A percentile compares a stretch with the other conserved stretches of the same genome.
phyloP scores from a whole-genome alignment of 495 filamentous ascomycete species.

The Glonium stellatum region DNA sequence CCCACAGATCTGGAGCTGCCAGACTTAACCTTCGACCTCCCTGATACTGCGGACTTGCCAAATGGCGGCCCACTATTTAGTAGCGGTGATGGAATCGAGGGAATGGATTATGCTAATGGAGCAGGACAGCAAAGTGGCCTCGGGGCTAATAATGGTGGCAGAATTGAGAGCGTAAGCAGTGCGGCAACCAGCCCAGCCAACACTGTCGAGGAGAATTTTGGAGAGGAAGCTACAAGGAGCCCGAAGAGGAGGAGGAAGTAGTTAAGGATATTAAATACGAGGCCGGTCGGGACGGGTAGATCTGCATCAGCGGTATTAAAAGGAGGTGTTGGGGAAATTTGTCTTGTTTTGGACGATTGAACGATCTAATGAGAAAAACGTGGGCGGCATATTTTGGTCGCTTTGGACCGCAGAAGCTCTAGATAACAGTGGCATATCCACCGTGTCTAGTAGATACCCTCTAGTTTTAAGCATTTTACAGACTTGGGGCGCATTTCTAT shows the following conservation, averaged over 20 bases:
- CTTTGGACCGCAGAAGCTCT: background rate
- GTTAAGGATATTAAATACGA: background rate
- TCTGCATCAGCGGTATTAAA: background rate
- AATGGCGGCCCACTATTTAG: background rate
- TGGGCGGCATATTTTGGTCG: conserved; percentile 2
- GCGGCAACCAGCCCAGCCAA: conserved; percentile 1
- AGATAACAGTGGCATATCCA: background rate
- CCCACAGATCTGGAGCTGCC: background rate
- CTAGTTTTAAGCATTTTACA: background rate
- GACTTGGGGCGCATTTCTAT: background rate
- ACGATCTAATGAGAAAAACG: background rate
- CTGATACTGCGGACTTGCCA: background rate
- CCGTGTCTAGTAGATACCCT: conserved; percentile 4
- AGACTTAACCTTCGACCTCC: background rate
- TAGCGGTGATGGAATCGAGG: background rate
- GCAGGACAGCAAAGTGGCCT: background rate
- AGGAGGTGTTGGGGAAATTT: background rate
- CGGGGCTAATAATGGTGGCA: background rate
- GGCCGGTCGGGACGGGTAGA: background rate
- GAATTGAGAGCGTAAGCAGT: conserved; percentile 10
- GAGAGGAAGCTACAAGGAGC: conserved; percentile 1
- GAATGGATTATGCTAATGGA: background rate
- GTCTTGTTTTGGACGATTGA: background rate
- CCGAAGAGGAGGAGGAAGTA: conserved; percentile 1
- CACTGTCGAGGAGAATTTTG: conserved; percentile 1